A percentile compares a stretch with the other conserved stretches of the same genome.
Conservation (phyloP, 75 land plant species). For the Picea glauca region DNA sequence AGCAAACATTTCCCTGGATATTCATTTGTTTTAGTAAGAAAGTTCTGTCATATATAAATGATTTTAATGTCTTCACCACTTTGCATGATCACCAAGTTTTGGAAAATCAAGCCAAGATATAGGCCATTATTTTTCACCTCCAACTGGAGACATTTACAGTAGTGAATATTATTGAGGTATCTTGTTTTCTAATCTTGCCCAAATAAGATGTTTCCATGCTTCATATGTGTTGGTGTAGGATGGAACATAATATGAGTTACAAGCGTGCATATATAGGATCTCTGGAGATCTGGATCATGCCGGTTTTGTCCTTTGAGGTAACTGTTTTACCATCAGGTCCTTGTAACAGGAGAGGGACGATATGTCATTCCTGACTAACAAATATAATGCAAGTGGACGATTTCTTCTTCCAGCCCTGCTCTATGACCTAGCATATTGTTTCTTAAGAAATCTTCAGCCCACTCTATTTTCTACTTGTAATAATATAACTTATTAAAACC, state of each 20-base stretch:
- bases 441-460: background rate
- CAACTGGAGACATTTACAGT: background rate
- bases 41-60: background rate
- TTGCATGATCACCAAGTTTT: background rate
- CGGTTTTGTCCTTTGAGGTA: conserved; percentile 39
- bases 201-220: conserved; percentile 15
- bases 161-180: conserved; percentile 2
- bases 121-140: background rate
- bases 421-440: background rate
- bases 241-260: conserved; percentile 32
- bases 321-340: conserved; percentile 26
- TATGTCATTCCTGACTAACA: conserved; percentile 6
- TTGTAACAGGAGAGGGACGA: background rate
- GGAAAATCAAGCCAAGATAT: background rate
- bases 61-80: background rate
- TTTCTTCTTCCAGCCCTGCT: conserved; percentile 4
- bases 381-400: conserved; percentile 9
- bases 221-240: conserved; percentile 27
- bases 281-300: conserved; percentile 37
- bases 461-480: background rate
- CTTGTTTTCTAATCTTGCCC: conserved; percentile 9
- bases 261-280: conserved; percentile 29
- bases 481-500: background rate
- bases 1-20: background rate
- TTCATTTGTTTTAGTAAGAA: background rate